phyloP scores from a whole-genome alignment of 495 filamentous ascomycete genomes.

The Xeromyces bisporus region DNA sequence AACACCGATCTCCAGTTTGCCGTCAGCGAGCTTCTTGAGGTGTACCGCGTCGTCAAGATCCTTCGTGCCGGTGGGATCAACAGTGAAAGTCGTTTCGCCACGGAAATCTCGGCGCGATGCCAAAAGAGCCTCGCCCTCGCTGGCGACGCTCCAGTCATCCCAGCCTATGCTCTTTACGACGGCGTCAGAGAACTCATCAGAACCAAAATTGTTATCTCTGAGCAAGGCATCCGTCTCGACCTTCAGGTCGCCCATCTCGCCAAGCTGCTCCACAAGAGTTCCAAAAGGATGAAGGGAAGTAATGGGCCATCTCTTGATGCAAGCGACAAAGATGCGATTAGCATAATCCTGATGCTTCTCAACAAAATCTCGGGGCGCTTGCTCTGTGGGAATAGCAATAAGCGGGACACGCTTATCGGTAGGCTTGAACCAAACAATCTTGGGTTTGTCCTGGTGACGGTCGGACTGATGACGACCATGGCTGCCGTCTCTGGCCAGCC shows the following conservation, averaged over 20 bases:
- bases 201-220: slow-evolving; percentile 94
- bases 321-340: slow-evolving; percentile 94
- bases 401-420: slow-evolving; percentile 96
- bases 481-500: slow-evolving; percentile 72
- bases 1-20: slow-evolving; percentile 82
- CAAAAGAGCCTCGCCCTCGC: slow-evolving; percentile 61
- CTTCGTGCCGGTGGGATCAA: slow-evolving; percentile 67
- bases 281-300: slow-evolving; percentile 98
- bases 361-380: slow-evolving; percentile 93
- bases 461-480: slow-evolving; percentile 60
- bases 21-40: slow-evolving; percentile 63
- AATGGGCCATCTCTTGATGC: slow-evolving; percentile 98
- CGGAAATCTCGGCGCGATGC: slow-evolving; percentile 80
- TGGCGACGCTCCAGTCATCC: slow-evolving; percentile 75
- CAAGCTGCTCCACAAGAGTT: slow-evolving; percentile 90
- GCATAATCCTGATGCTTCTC: slow-evolving; percentile 97
- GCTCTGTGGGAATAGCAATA: slow-evolving; percentile 95
- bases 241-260: slow-evolving; percentile 90
- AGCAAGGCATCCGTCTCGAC: slow-evolving; percentile 96
- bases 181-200: slow-evolving; percentile 94
- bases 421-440: slow-evolving; percentile 99
- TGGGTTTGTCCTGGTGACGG: slow-evolving; percentile 87
- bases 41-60: slow-evolving; percentile 87
- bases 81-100: slow-evolving; percentile 74
- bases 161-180: slow-evolving; percentile 83